Base-by-base conservation (phyloP, 2,329 filamentous ascomycete species). In the Verticillium albo-atrum region DNA sequence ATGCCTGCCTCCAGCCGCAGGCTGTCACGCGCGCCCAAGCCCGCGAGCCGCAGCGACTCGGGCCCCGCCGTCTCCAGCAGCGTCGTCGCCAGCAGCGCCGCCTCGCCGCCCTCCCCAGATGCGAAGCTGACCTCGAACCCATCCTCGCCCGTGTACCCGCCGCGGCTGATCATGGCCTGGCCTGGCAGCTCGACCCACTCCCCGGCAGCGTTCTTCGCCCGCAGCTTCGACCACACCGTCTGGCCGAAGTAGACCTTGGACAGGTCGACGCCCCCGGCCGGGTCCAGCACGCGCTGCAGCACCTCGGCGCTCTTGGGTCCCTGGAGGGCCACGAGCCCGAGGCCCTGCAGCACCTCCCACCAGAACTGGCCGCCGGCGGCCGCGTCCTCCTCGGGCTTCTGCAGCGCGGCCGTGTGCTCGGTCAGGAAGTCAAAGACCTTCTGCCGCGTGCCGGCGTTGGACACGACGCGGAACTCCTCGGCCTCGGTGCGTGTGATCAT, bases 131-230 rank as follows among this genome's bases (percentile, higher is more conserved):
- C 91, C 78, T 99, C 95, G 76, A 99, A 99, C 50, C 95, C 95
- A 74, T 99, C 95, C 79, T 99, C 95, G 61, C 95, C 95, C 0
- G 95, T 99, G 79, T 99, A 99, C 4, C 95, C 95, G 54, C 90
- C 95, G 62, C 95, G 87, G 71, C 88, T 93, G 70, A 97, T 87
- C 56, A 97, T 70, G 23, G 78, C 71, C 66, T 72, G 70, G 64
- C 63, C 61, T 54, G 95, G 69, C 71, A 65, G 81, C 74, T 62
- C 81, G 68, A 62, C 80, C 67, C 71, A 60, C 58, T 70, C 66
- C 25, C 75, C 75, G 62, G 76, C 76, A 62, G 76, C 76, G 52
- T 82, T 83, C 37, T 80, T 75, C 14, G 91, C 78, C 63, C 81
- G 84, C 57, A 97, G 77, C 63, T 84, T 82, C 23, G 89, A 83